Evolutionary conservation across 805 yeast species (phyloP).

Genomic region (Jamesozyma jinghongensis): DNA sequence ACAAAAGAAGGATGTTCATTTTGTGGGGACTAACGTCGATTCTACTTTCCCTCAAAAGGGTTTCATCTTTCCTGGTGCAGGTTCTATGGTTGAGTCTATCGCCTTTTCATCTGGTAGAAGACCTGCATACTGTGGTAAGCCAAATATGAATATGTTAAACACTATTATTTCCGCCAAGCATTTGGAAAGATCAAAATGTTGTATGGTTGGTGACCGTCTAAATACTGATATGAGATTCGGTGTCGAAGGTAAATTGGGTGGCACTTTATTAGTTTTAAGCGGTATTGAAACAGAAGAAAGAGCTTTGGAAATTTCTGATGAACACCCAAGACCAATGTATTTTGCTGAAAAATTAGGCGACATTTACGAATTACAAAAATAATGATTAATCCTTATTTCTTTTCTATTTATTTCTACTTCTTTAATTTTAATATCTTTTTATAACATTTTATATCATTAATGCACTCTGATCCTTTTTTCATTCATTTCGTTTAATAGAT

Average conservation of each 20-base stretch:
- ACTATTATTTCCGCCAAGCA: conserved; percentile 62
- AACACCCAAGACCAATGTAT: conserved; percentile 47
- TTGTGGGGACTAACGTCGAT: conserved; percentile 90
- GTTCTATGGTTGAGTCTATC: conserved; percentile 74
- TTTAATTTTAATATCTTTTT: not conserved
- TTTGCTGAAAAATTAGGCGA: conserved; percentile 72
- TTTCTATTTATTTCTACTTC: not conserved
- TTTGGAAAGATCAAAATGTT: conserved; percentile 49
- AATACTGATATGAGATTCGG: conserved; percentile 96
- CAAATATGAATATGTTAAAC: conserved; percentile 81
- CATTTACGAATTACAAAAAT: conserved; percentile 42
- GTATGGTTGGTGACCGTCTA: conserved; percentile 93
- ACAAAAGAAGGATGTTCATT: conserved; percentile 48
- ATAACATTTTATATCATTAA: too few relatives aligned
- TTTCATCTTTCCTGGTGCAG: conserved; percentile 86
- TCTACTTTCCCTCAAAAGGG: conserved; percentile 91
- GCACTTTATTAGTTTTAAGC: conserved; percentile 77
- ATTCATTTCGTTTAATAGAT: too few relatives aligned
- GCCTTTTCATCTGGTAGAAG: conserved; percentile 67
- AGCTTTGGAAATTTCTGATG: conserved; percentile 34
- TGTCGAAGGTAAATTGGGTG: conserved; percentile 66
- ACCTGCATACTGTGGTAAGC: conserved; percentile 92
- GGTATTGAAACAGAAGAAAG: conserved; percentile 79
- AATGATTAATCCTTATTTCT: not conserved
- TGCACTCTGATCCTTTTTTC: too few relatives aligned